Conservation (phyloP, 345 rosid species). For the Cardamine resedifolia region DNA sequence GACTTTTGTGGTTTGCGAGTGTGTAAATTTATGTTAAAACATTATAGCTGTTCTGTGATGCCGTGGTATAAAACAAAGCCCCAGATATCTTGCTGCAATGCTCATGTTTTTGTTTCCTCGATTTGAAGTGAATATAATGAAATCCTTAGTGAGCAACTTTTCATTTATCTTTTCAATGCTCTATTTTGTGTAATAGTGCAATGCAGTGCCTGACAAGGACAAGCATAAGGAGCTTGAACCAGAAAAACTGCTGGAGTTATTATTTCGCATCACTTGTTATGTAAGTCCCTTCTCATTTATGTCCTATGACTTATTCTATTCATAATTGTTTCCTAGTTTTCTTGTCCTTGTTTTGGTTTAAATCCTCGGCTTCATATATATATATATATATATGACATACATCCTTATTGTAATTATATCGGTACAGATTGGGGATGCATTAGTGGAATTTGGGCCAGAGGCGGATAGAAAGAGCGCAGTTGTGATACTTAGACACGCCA, state of each 20-base stretch:
- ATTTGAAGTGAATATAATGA: neutral
- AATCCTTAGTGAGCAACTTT: neutral
- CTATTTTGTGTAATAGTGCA: slow-evolving; percentile 54
- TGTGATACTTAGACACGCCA: slow-evolving; percentile 62
- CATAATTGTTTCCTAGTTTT: neutral
- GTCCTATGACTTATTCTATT: neutral
- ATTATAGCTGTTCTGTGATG: neutral
- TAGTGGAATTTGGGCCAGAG: slow-evolving; percentile 69
- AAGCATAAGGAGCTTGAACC: slow-evolving; percentile 48
- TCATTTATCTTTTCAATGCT: neutral
- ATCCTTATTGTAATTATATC: slow-evolving; percentile 9
- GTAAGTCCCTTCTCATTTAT: slow-evolving; percentile 39
- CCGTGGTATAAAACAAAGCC: neutral
- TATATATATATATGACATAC: too few species aligned
- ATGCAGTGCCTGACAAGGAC: slow-evolving; percentile 51
- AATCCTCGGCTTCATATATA: neutral
- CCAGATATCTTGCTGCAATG: neutral
- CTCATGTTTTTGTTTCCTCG: neutral
- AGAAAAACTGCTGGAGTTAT: slow-evolving; percentile 59
- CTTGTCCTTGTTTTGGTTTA: slow-evolving; percentile 4
- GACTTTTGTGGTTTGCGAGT: neutral
- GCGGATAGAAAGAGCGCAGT: slow-evolving; percentile 64
- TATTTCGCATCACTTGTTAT: slow-evolving; percentile 57
- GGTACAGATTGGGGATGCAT: slow-evolving; percentile 64
- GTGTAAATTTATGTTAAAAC: neutral